Conservation (phyloP, 1,284 basidiomycete genomes). For the Laetiporus sulphureus region DNA sequence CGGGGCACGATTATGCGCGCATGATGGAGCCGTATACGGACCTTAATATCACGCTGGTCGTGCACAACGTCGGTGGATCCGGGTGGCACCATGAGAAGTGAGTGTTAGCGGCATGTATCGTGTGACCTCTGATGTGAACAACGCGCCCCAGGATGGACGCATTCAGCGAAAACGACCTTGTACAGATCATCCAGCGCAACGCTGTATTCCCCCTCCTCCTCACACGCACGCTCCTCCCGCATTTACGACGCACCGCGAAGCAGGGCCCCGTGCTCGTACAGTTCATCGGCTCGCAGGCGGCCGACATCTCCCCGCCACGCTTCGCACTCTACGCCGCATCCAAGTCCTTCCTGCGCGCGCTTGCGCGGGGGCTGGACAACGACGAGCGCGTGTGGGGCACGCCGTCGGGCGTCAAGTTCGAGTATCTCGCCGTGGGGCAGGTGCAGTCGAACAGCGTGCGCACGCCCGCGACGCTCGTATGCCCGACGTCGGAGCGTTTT, state of each 20-base stretch:
- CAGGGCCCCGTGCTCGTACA: conserved; percentile 20
- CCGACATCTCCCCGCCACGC: conserved; percentile 19
- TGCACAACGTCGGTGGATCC: conserved; percentile 27
- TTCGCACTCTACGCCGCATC: conserved; percentile 21
- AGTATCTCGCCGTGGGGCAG: conserved; percentile 18
- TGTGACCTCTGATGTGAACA: no score
- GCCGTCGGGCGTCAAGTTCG: conserved; percentile 20
- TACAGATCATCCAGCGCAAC: conserved; percentile 17
- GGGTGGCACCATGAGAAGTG: no score
- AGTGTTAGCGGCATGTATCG: no score
- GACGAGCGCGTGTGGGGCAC: conserved; percentile 20
- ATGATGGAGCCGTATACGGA: conserved; percentile 17
- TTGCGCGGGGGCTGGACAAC: conserved; percentile 19
- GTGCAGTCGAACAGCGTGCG: conserved; percentile 16
- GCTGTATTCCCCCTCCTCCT: conserved; percentile 23
- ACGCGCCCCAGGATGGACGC: conserved; percentile 15
- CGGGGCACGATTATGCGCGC: conserved; percentile 18
- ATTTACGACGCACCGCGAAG: conserved; percentile 17
- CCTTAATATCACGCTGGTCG: conserved; percentile 23
- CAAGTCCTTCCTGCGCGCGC: conserved; percentile 21
- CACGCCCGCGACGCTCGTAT: conserved; percentile 9
- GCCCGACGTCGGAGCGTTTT: conserved; percentile 16
- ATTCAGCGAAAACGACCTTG: conserved; percentile 14
- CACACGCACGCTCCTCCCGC: conserved; percentile 23
- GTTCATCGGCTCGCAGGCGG: conserved; percentile 22